Evolutionary conservation across 495 filamentous ascomycete genomes (phyloP).

Genomic region (Jackrogersella minutella): DNA sequence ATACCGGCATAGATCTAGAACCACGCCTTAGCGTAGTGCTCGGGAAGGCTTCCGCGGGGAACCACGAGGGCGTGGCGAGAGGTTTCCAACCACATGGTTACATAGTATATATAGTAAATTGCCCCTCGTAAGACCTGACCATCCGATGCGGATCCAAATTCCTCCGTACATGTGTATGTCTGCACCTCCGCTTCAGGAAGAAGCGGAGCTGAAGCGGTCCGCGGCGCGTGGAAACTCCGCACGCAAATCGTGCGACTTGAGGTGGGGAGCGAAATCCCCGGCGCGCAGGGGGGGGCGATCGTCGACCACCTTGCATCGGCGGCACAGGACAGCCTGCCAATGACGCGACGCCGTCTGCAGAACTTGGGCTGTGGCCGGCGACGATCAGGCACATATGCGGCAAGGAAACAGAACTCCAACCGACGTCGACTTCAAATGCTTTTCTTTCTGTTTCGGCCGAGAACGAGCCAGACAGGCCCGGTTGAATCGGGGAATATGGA

Average conservation of each 20-base stretch:
- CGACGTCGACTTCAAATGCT: not conserved
- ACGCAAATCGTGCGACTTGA: slow-evolving; percentile 16
- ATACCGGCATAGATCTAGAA: slow-evolving; percentile 29
- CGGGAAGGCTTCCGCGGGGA: not conserved
- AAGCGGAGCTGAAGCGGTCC: slow-evolving; percentile 2
- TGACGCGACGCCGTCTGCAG: not conserved
- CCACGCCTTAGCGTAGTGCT: not conserved
- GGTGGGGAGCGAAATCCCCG: slow-evolving; percentile 10
- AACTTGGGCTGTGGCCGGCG: not conserved
- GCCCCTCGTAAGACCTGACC: not conserved
- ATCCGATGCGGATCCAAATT: not conserved
- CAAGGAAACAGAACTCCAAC: slow-evolving; percentile 1
- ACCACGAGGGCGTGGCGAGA: slow-evolving; percentile 6
- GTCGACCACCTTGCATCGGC: slow-evolving; percentile 9
- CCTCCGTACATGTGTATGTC: not conserved
- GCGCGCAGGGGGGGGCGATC: slow-evolving; percentile 18
- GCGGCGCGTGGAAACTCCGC: slow-evolving; percentile 26
- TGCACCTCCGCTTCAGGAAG: not conserved
- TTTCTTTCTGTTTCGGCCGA: slow-evolving; percentile 8
- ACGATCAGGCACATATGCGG: slow-evolving; percentile 2
- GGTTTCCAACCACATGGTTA: slow-evolving; percentile 11
- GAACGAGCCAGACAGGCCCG: not conserved
- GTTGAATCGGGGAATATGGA: slow-evolving; percentile 3
- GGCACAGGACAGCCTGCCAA: not conserved
- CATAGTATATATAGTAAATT: not conserved